Evolutionary conservation across 1,284 basidiomycete genomes (phyloP), one percentile per base, ranked within the genome.

Genomic region (Amylostereum areolatum): DNA sequence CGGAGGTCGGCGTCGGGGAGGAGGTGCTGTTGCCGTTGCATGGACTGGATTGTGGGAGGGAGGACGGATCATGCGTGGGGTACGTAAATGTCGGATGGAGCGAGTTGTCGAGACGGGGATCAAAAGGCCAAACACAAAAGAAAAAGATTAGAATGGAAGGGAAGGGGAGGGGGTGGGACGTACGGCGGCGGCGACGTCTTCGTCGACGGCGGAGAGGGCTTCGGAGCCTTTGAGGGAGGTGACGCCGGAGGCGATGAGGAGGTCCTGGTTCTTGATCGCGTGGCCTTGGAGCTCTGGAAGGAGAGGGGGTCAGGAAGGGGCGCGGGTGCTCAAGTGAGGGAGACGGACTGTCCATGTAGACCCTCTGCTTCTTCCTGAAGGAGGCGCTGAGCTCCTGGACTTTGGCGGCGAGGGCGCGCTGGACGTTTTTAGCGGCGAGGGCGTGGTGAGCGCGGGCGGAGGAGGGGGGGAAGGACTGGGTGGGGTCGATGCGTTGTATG

Each of bases 321-420:
- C 34, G n/a, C n/a, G n/a, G n/a, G n/a, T n/a, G n/a, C n/a, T n/a
- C n/a, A n/a, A n/a, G n/a, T n/a, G n/a, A 53, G 43, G 45, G 51
- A 46, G 50, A 81, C 95, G 71, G 62, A 96, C 95, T 92, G 69
- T 96, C 89, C 83, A 99, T 89, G 68, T 99, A 99, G 31, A 95
- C 86, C 49, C 91, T 83, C 69, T 99, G 97, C 72, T 97, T 97
- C 75, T 96, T 97, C 52, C 97, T 80, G 64, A 99, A 99, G n/a
- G 85, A 74, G 24, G 86, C 89, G 59, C 91, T 95, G 45, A 95
- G 74, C 58, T 94, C 91, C 72, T 99, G 97, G 8, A 98, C 84
- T 63, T 93, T 90, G 27, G 91, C 92, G 24, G 97, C 97, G 35
- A 99, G 80, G 9, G 88, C 95, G 31, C 94, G 85, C 67, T 99